Evolutionary conservation across 1,284 basidiomycete species (phyloP), one percentile per base, ranked within the genome.

Genomic region (Prillingera fragicola): DNA sequence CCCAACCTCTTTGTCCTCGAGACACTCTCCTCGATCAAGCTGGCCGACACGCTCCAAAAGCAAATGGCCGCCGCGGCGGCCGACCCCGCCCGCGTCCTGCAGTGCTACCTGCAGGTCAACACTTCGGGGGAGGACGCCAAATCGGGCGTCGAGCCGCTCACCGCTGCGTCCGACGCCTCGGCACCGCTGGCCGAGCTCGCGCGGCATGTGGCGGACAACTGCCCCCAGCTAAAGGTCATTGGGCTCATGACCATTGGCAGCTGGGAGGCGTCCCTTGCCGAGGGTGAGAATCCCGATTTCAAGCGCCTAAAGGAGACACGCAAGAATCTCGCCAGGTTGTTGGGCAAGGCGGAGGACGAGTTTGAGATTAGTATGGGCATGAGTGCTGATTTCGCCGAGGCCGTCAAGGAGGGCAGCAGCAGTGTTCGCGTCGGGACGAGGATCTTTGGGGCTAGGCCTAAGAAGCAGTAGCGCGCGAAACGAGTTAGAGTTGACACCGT

Each of bases 211-310:
- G 63, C 92, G 45, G 67, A 71, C 1, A 69, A 76, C 23, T 98
- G 94, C 65, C 84, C 86, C 0, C 75, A 74, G 15, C 76, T 98
- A 26, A 77, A 76, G 15, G 71, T 98, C 3, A 78, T 82, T 32
- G 95, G 94, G 4, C 73, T 98, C 29, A 98, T 98, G 94, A 97
- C 94, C 0, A 98, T 98, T 58, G 94, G 95, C 2, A 81, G 89
- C 4, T 77, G 85, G 43, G 77, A 81, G 33, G 77, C 82, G 48
- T 88, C 85, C 2, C 75, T 84, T 40, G 66, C 72, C 32, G 73
- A 75, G 5, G 77, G 80, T 47, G 78, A 80, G 49, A 97, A 97
- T 62, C 78, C 78, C 1, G 92, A 98, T 68, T 98, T 97, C 59
- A 78, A 80, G 49, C 72, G 65, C 23, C 76, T 97, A 33, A 80